Conservation (phyloP, 306 rosid genomes). For the Alnus glutinosa region DNA sequence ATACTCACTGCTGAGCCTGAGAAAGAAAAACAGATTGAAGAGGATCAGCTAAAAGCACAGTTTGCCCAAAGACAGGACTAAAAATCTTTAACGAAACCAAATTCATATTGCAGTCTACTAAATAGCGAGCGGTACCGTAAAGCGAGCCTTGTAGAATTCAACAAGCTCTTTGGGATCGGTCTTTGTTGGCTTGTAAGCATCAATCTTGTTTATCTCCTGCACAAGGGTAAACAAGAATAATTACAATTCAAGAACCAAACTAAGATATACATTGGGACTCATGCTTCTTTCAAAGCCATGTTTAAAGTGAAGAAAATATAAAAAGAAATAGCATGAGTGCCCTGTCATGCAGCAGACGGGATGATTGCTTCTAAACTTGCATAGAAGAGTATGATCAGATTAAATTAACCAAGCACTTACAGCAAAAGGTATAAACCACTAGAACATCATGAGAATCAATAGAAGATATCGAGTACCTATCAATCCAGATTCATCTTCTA, state of each 20-base stretch:
- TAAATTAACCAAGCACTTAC: background rate
- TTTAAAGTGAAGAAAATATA: background rate
- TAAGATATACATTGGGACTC: background rate
- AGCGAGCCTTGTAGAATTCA: conserved; percentile 46
- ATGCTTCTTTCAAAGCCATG: background rate
- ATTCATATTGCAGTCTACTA: background rate
- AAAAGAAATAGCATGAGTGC: background rate
- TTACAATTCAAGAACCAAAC: conserved; percentile 8
- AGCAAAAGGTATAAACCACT: background rate
- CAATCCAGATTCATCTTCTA: background rate
- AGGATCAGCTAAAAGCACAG: background rate
- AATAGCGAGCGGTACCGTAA: conserved; percentile 41
- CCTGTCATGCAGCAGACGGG: background rate
- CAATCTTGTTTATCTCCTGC: conserved; percentile 67
- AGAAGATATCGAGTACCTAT: background rate
- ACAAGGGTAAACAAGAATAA: conserved; percentile 8
- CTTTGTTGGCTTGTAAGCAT: conserved; percentile 62
- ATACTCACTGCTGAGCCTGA: conserved; percentile 47
- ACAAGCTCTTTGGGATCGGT: conserved; percentile 45
- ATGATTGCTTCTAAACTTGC: conserved; percentile 7
- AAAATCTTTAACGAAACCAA: background rate
- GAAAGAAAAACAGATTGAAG: background rate
- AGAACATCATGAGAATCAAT: background rate
- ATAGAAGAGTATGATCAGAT: conserved; percentile 4
- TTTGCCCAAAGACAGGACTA: background rate